Evolutionary conservation across 257 asterid species (phyloP), one percentile per base, ranked within the genome.

Genomic region (Primulina huaijiensis): DNA sequence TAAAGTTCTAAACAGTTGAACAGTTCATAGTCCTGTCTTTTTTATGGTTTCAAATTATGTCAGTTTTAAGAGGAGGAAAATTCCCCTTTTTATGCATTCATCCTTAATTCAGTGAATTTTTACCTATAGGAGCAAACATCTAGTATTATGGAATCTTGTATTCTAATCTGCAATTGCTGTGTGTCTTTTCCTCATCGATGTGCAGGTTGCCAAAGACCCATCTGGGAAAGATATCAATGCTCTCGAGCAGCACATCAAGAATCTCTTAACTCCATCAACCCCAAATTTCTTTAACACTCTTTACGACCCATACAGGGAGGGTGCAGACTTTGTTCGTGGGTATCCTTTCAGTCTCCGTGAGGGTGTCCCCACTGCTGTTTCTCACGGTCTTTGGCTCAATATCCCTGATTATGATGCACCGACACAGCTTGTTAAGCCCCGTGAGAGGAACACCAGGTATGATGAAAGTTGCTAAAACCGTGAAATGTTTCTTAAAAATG

Each of bases 361-460:
- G 85, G 96, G 95, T 77, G 83, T 53, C 58, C 82, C 80, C 0
- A 88, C 96, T 14, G 90, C 96, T 27, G 92, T 86, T 70, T 88
- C 95, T 72, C 92, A 88, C 37, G 92, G 92, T 10, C 86, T 89
- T 23, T 89, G 96, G 92, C 89, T 89, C 78, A 89, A 89, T 63
- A 85, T 89, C 79, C 96, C 96, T 8, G 96, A 89, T 72, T 89
- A 89, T 23, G 96, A 89, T 77, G 96, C 96, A 0, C 96, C 96
- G 20, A 89, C 96, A 3, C 96, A 89, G 78, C 96, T 89, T 35
- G 93, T 87, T 34, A 89, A 89, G 89, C 94, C 96, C 67, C 96
- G 83, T 37, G 94, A 89, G 85, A 85, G 88, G 84, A 89, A 87
- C 62, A 83, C 88, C n/a, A n/a, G n/a, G n/a, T n/a, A n/a, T n/a